A percentile compares a stretch with the other conserved stretches of the same genome.
phyloP scores from a whole-genome alignment of 176 grass and related monocot species.

The Oryza officinalis region DNA sequence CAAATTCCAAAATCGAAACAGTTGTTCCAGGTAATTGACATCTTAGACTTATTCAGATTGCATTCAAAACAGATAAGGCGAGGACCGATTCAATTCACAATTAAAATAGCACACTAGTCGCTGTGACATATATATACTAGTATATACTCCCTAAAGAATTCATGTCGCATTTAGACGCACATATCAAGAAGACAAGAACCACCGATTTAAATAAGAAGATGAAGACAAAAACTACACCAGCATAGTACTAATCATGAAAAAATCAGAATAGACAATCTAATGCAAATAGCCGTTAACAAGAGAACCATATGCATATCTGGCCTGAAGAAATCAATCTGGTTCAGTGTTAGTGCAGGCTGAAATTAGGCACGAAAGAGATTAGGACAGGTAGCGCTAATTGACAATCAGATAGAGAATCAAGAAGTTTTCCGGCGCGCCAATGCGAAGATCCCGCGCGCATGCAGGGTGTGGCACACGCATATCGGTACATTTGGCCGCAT shows the following conservation, averaged over 20 bases:
- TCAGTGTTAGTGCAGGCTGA: neutral
- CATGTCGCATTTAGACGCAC: neutral
- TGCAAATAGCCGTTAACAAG: neutral
- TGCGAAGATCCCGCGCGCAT: neutral
- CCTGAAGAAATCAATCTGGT: neutral
- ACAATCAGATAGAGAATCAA: neutral
- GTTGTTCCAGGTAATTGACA: neutral
- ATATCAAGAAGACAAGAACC: neutral
- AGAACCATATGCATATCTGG: neutral
- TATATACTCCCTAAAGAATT: neutral
- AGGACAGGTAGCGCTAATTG: neutral
- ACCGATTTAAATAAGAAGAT: neutral
- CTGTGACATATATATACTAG: neutral
- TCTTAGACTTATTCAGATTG: neutral
- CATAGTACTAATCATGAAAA: neutral
- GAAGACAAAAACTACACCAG: neutral
- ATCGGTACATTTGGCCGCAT: neutral
- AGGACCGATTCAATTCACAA: neutral
- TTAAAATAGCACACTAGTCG: neutral
- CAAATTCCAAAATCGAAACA: neutral
- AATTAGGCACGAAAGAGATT: neutral
- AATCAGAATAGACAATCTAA: neutral
- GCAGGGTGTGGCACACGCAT: neutral
- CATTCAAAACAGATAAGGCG: neutral
- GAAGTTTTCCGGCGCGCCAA: constrained; percentile 24